phyloP scores from a whole-genome alignment of 2,329 filamentous ascomycete genomes.

The Penicillium sp. region DNA sequence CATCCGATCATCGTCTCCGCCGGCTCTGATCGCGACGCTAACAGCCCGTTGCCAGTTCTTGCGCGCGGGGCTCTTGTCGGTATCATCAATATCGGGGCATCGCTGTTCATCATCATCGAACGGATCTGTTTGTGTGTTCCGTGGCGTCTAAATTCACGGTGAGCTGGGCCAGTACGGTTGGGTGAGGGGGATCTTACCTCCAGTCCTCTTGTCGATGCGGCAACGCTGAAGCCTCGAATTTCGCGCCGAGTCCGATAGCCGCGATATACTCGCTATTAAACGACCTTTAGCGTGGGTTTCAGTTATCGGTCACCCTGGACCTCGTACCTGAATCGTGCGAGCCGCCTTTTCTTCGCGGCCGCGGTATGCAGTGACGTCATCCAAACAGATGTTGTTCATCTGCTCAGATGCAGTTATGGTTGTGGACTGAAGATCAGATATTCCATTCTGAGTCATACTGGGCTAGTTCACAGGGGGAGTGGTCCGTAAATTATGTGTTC shows the following conservation, averaged over 20 bases:
- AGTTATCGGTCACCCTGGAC: not conserved
- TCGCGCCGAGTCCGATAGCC: constrained; percentile 74
- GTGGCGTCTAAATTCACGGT: not conserved
- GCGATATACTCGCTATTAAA: constrained; percentile 67
- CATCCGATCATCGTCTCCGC: constrained; percentile 58
- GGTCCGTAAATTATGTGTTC: not conserved
- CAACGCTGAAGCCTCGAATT: constrained; percentile 66
- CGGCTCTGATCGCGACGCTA: constrained; percentile 70
- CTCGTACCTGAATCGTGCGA: constrained; percentile 22
- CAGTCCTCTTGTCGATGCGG: constrained; percentile 70
- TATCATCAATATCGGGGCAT: constrained; percentile 1
- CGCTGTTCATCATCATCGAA: not conserved
- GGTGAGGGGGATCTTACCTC: constrained; percentile 52
- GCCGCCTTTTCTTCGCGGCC: constrained; percentile 12
- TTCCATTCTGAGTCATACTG: not conserved
- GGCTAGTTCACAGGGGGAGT: no score
- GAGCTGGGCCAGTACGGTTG: not conserved
- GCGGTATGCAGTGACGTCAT: constrained; percentile 21
- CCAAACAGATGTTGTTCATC: not conserved
- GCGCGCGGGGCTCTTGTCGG: constrained; percentile 50
- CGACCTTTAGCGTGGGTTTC: not conserved
- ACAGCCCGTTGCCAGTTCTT: constrained; percentile 76
- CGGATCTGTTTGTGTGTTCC: not conserved
- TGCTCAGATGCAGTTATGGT: no score
- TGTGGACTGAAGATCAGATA: not conserved